Base-by-base conservation (phyloP, 768 basidiomycete species). In the Podaxis sp. region DNA sequence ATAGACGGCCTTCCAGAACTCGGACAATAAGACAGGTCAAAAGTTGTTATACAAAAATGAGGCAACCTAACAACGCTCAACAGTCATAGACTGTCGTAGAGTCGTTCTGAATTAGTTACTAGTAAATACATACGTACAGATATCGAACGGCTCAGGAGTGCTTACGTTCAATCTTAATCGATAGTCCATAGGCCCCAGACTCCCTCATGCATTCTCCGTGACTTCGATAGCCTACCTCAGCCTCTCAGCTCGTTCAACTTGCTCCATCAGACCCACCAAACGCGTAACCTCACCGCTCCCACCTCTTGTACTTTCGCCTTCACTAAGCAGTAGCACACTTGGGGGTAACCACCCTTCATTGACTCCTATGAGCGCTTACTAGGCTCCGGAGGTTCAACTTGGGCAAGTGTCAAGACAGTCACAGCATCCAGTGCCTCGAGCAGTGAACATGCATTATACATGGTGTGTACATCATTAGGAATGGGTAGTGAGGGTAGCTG, bases 321-420 rank as follows among this genome's bases (percentile, higher is more conserved):
- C 4, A 30, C 30, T 11, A 2, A 56, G 28, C 1, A 62, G 44
- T 54, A 13, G 60, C 60, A 53, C 52, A 61, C 40, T 61, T 54
- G 37, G 17, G 55, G 41, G 20, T 55, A 61, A 17, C 60, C 60
- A 20, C 52, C 48, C 52, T 55, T 60, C 11, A 51, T 60, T 22
- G 60, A 60, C 30, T 55, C 52, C 60, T 52, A 61, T 15, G 52
- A 28, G 17, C 33, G 52, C 11, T 61, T 55, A n/a, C 60, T 52
- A 13, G 51, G 60, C 28, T 48, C 60, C 8, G 60, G 44, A 30
- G 54, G 24, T 11, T 52, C 50, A 2, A 54, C 60, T 37, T 48
- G 52, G 36, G 10, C 55, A 7, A 55, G 60, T 4, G 60, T 28
- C 41, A 15, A 52, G 40, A 60, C 26, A 8, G 59, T 54, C 2